Evolutionary conservation across 176 grass and related monocot genomes (phyloP), one percentile per base, ranked within the genome.

Genomic region (Paspalum vaginatum): DNA sequence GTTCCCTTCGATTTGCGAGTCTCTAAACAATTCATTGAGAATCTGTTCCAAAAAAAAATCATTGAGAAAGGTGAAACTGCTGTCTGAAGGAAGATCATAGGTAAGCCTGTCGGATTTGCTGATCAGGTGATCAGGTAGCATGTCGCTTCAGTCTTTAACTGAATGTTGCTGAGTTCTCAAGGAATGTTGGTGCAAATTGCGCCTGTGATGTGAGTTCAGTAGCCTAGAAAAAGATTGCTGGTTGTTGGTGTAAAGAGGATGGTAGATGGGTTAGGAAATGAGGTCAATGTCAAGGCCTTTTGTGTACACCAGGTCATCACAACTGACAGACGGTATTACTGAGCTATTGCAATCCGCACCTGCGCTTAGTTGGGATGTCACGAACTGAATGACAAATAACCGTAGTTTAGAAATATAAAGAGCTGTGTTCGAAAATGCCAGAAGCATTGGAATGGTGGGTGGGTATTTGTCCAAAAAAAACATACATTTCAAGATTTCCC

Each of bases 201-300:
- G 46, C 45, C 8, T 17, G 24, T 70, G 68, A 70, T 50, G 69
- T 76, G 16, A 79, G 45, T 16, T 70, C 48, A 63, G 52, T 42
- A 60, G 70, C 67, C 25, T 78, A 25, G 7, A 26, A 49, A 68
- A 53, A 24, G 50, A 67, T 50, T 88, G 80, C 77, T 67, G 59
- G 75, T 50, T 79, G 51, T 21, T 84, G 63, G 21, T 77, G 16
- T 60, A 52, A 61, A 71, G 22, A 40, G 32, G 45, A 32, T 0
- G 26, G 11, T 53, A 52, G 80, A 9, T 9, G 5, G 56, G 9
- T 37, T 7, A 62, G 69, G 45, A 60, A 81, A 76, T 15, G 38
- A 65, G 42, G 44, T 75, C 70, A 32, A 52, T 75, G 13, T 84
- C 61, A 54, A 27, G 15, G 9, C 13, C 43, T 72, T 75, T 41